phyloP scores from a whole-genome alignment of 192 early-diverging fungal species.

The Chytriomyces sp. region DNA sequence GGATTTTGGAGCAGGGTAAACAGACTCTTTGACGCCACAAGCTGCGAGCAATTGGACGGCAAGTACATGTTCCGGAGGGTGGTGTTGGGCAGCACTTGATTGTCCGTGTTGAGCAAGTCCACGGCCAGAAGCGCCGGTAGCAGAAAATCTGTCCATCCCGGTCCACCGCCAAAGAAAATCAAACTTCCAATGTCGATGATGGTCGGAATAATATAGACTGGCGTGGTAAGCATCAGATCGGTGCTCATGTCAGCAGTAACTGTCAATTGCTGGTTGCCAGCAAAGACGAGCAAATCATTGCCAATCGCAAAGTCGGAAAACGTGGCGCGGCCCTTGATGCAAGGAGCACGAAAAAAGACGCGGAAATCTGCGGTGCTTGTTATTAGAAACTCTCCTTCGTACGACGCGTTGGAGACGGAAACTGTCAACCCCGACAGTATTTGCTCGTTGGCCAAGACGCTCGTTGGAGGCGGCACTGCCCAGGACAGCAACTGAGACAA shows the following conservation, averaged over 20 bases:
- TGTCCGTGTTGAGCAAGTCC: neutral
- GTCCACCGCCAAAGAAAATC: neutral
- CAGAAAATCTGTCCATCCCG: constrained; percentile 2
- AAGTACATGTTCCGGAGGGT: neutral
- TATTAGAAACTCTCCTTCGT: no score
- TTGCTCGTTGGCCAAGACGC: no score
- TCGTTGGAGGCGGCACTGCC: no score
- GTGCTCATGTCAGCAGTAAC: neutral
- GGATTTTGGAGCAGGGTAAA: neutral
- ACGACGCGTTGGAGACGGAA: no score
- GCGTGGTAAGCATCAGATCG: neutral
- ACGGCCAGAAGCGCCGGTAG: neutral
- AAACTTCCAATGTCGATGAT: constrained; percentile 1
- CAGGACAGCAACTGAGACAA: no score
- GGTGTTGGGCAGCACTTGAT: neutral
- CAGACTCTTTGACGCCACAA: neutral
- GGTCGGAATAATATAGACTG: neutral
- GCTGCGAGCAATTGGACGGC: constrained; percentile 6
- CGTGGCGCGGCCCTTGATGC: neutral
- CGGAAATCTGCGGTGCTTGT: no score
- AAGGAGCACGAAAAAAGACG: no score
- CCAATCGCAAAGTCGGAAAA: constrained; percentile 4
- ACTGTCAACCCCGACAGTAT: no score
- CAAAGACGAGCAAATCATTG: constrained; percentile 60
- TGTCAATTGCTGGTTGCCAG: neutral